These are phyloP conservation scores for Anthracocystis panici-leucophaei DNA, from an alignment of 1,284 basidiomycete genomes.

Conservation along the genomic window DNA sequence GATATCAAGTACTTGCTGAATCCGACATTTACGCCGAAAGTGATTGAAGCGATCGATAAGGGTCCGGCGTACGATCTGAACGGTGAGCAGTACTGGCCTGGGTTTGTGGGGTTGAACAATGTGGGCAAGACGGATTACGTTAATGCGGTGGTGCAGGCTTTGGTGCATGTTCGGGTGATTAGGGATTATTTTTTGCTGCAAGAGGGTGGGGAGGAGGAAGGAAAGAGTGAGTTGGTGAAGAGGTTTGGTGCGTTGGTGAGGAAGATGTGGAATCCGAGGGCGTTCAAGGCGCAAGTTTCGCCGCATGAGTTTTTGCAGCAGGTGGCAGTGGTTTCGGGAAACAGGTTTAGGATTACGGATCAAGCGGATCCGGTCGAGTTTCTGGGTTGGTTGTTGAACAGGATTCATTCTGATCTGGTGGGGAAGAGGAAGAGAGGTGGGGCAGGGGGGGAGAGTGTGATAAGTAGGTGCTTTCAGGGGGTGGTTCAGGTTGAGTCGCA, in stretches of 20 bases:
- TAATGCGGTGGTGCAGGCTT: conserved; percentile 94
- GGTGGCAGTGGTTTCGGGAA: conserved; percentile 85
- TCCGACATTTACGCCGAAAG: conserved; percentile 77
- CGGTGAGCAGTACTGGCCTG: conserved; percentile 85
- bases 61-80: conserved; percentile 78
- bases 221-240: conserved; percentile 80
- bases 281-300: conserved; percentile 93
- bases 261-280: conserved; percentile 85
- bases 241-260: conserved; percentile 82
- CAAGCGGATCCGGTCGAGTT: conserved; percentile 98
- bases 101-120: conserved; percentile 96
- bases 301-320: conserved; percentile 99
- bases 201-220: conserved; percentile 3
- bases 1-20: conserved; percentile 92
- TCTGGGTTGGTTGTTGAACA: conserved; percentile 93
- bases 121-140: conserved; percentile 97
- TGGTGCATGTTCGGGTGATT: conserved; percentile 89
- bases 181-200: conserved; percentile 77
- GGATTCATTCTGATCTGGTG: conserved; percentile 84
- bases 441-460: conserved; percentile 72
- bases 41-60: conserved; percentile 74
- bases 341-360: conserved; percentile 90
- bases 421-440: conserved; percentile 40
- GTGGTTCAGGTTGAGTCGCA: conserved; percentile 92
- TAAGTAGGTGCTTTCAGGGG: conserved; percentile 94